These are phyloP conservation scores for Chamaenerion angustifolium DNA, from an alignment of 345 rosid genomes.

Conservation along the genomic window DNA sequence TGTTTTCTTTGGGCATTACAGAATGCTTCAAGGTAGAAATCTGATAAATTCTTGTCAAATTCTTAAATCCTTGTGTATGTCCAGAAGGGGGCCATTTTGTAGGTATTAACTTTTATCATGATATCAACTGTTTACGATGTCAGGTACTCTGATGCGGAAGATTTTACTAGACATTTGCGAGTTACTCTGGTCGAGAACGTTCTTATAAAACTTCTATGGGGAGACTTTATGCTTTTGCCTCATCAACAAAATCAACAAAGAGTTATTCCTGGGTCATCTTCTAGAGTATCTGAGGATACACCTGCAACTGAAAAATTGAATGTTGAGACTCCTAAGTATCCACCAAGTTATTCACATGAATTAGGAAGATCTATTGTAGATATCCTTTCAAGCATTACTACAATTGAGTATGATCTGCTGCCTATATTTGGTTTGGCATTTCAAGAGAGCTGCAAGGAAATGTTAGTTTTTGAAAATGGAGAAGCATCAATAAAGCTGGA, in stretches of 20 bases:
- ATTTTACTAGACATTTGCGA: conserved; percentile 34
- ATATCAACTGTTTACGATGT: conserved; percentile 4
- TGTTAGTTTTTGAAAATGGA: conserved; percentile 29
- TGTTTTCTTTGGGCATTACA: conserved; percentile 76
- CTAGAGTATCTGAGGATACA: conserved; percentile 14
- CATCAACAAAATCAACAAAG: conserved; percentile 15
- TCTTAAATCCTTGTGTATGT: not conserved
- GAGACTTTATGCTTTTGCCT: conserved; percentile 29
- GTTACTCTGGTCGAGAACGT: conserved; percentile 41
- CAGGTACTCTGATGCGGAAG: conserved; percentile 45
- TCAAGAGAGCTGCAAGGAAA: conserved; percentile 37
- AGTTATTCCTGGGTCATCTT: conserved; percentile 14
- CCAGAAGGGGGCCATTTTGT: not conserved
- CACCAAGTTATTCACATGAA: conserved; percentile 36
- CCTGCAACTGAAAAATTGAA: conserved; percentile 18
- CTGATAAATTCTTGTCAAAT: conserved; percentile 4
- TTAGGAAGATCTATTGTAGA: conserved; percentile 74
- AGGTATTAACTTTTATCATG: not conserved
- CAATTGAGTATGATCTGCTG: conserved; percentile 39
- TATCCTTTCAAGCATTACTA: conserved; percentile 48
- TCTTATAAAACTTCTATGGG: conserved; percentile 70
- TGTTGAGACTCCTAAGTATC: conserved; percentile 19
- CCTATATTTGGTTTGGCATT: conserved; percentile 36
- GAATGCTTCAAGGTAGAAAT: conserved; percentile 52
- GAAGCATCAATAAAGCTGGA: conserved; percentile 25